A percentile compares a stretch with the other conserved stretches of the same genome.
Evolutionary conservation across 2,329 filamentous ascomycete genomes (phyloP).

Genomic region (Xylaria sp.): DNA sequence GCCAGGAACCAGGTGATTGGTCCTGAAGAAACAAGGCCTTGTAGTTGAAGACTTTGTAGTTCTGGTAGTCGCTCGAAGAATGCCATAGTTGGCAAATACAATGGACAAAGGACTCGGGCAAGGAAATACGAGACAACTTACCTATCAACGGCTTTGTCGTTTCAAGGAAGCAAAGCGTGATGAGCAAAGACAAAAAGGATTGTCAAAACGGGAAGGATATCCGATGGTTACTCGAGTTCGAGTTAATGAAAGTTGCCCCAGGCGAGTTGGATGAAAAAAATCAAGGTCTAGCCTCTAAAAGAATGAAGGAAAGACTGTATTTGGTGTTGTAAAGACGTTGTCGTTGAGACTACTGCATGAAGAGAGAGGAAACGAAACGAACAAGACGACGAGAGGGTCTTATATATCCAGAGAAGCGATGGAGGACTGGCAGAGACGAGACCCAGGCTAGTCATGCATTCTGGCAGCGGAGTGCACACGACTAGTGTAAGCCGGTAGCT

Average conservation of each 20-base stretch:
- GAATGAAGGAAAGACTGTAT: conserved; percentile 52
- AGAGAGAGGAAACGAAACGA: conserved; percentile 52
- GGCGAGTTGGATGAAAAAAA: conserved; percentile 52
- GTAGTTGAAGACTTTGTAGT: conserved; percentile 15
- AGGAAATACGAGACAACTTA: conserved; percentile 37
- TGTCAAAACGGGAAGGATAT: conserved; percentile 39
- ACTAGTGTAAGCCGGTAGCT: conserved; percentile 31
- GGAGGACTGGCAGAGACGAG: conserved; percentile 33
- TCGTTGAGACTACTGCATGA: conserved; percentile 48
- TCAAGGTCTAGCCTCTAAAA: conserved; percentile 53
- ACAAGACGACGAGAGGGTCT: conserved; percentile 47
- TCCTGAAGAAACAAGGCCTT: conserved; percentile 4
- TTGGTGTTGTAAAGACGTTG: conserved; percentile 42
- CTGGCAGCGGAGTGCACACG: conserved; percentile 45
- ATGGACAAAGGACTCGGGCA: conserved; percentile 11
- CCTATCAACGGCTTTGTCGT: conserved; percentile 46
- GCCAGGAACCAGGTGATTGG: background rate
- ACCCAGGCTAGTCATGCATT: conserved; percentile 41
- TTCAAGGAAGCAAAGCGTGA: conserved; percentile 41
- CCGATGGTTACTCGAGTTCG: conserved; percentile 44
- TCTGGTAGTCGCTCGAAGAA: conserved; percentile 29
- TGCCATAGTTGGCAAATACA: conserved; percentile 34
- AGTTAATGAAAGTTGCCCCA: conserved; percentile 56
- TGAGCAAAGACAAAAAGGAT: conserved; percentile 39
- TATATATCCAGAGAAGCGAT: conserved; percentile 45